Base-by-base conservation (phyloP, 2,329 filamentous ascomycete genomes). In the Mariannaea sp. region DNA sequence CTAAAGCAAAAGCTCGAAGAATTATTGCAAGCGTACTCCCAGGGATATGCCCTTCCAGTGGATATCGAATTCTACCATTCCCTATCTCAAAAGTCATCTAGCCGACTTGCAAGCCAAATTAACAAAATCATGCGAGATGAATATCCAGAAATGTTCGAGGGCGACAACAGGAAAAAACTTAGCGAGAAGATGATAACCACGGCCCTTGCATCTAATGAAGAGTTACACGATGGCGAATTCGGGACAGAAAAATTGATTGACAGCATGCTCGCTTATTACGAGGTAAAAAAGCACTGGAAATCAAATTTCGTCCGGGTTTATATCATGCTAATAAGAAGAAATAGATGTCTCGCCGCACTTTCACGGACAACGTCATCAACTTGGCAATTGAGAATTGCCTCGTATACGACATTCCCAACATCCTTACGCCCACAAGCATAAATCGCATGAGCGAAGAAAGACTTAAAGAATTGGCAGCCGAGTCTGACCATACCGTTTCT, bases 361-460 rank as follows among this genome's bases (percentile, higher is more conserved):
- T 81, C 41, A 68, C 75, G 3, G 75, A 82, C 4, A 79, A 79
- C 16, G 66, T 81, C 8, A 69, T 75, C 14, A 78, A 72, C n/a
- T 67, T 80, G 1, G 78, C 72, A 0, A 68, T 79, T 1, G 79
- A 82, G 57, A 76, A 75, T 26, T 80, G 76, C 38, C 71, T 82
- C 1, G 62, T 82, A 0, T 61, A 51, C 0, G 70, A 75, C 2
- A 52, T 81, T 0, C 69, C 72, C 1, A 47, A 55, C 0, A 76
- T 81, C 3, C 66, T 81, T 26, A 76, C 72, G 0, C 67, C 74
- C 1, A 66, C 64, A 1, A 62, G 59, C 0, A 70, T 80, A 10
- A 41, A 55, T 17, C 20, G 44, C 10, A 58, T 60, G 55, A 53
- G 42, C 8, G 19, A 42, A 5, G 53, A 56, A 10, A 49, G 49